Evolutionary conservation across 768 basidiomycete species (phyloP), one percentile per base, ranked within the genome.

Genomic region (Panus rudis): DNA sequence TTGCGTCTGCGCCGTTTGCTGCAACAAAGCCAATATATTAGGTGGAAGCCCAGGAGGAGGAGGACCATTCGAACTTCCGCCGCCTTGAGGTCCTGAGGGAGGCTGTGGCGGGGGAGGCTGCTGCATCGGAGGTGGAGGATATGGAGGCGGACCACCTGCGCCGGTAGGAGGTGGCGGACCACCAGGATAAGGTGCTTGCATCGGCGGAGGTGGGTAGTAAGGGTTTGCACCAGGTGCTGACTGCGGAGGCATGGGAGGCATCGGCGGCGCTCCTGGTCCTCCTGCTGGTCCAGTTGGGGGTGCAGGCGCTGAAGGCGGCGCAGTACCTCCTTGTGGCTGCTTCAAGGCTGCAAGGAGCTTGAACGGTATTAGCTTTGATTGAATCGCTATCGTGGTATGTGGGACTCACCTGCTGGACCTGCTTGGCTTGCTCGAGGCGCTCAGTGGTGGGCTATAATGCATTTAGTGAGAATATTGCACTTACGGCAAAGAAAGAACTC

Each of bases 351-450:
- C 88, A 20, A 91, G 65, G 14, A 90, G 66, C 73, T 79, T 45
- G 4, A 41, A 33, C 42, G 32, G 21, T 30, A n/a, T 28, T 39
- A 14, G 16, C 19, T 35, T 40, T 37, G 19, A 6, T 20, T 16
- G 23, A 26, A 17, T 22, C 8, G 10, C 12, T 7, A 27, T 14
- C 26, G 1, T 6, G 39, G 38, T 23, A n/a, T n/a, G n/a, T n/a
- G n/a, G 16, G 13, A 74, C 76, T 45, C 83, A 80, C 77, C 53
- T 90, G 85, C 57, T 92, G 90, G 7, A 92, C 88, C 61, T 77
- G 84, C 43, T 81, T 77, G 6, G 90, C 89, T 69, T 92, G 86
- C 55, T 93, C 91, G 16, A 93, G 68, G 11, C 90, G 83, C 39
- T 92, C 88, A 45, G 92, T 87, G 10, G 67, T 61, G 30, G 71